Base-by-base conservation (phyloP, 1,139 yeast genomes). In the Yamadazyma trypodendri region DNA sequence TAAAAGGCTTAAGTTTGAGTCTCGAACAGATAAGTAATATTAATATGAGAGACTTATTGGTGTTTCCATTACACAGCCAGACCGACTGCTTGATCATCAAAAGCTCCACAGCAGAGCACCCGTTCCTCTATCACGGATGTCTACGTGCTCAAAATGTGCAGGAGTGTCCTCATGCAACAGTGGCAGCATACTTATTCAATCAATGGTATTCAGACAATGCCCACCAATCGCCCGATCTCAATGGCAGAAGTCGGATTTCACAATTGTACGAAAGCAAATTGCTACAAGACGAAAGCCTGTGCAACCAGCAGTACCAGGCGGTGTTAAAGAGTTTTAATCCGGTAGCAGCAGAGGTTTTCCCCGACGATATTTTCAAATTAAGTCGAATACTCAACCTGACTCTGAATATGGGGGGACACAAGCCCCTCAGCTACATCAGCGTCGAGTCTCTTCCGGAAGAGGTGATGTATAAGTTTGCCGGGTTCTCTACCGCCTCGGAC, bases 131-230 rank as follows among this genome's bases (percentile, higher is more conserved):
- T 37, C 50, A 48, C 35, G 65, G 60, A 1, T 55, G 63, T 30
- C 44, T 63, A 17, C 50, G 69, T 34, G 55, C 58, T 35, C 52
- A 46, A 37, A 46, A 51, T 39, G 51, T 62, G 21, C 64, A 62
- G 44, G 48, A 52, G 32, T 65, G 71, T 44, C 61, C 64, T 9
- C 64, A 58, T 37, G 48, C 60, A 10, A 56, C 64, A 1, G 40
- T 64, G 4, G 53, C 65, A 2, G 50, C 58, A 11, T 65, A 63
- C 38, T 49, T 64, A 18, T 65, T 63, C 34, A 45, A 53, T 28
- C 35, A 68, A 25, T 58, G 61, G 34, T 69, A 65, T 38, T 13
- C 13, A 6, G 14, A 28, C 15, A 18, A 6, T 6, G 56, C 38
- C 65, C 62, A 10, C 49, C 58, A 3, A 39, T 52, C 16, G 63